phyloP scores from a whole-genome alignment of 2,329 filamentous ascomycete genomes.

The Colletotrichum chrysophilum region DNA sequence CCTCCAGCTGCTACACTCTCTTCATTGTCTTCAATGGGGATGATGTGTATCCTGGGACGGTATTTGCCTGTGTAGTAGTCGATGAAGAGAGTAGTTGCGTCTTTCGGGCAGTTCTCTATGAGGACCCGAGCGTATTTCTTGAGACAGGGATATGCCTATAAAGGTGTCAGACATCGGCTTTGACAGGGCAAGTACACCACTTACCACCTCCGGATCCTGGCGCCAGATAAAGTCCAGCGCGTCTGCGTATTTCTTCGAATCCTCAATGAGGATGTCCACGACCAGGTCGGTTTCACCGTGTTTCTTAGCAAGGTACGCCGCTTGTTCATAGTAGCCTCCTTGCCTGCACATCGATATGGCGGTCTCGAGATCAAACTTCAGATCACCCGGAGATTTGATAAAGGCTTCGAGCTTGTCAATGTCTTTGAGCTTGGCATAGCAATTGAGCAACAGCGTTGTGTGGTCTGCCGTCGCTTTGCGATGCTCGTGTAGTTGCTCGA shows the following conservation, averaged over 20 bases:
- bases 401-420: slow-evolving; percentile 95
- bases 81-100: slow-evolving; percentile 87
- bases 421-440: slow-evolving; percentile 97
- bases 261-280: slow-evolving; percentile 94
- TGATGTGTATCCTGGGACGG: slow-evolving; percentile 69
- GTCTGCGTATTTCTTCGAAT: slow-evolving; percentile 88
- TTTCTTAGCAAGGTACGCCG: slow-evolving; percentile 91
- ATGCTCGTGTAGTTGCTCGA: slow-evolving; percentile 95
- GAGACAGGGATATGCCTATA: slow-evolving; percentile 80
- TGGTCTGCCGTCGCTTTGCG: slow-evolving; percentile 93
- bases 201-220: slow-evolving; percentile 76
- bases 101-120: slow-evolving; percentile 82
- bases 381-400: slow-evolving; percentile 91
- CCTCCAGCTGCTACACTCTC: slow-evolving; percentile 45
- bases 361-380: slow-evolving; percentile 96
- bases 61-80: slow-evolving; percentile 93
- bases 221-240: slow-evolving; percentile 92
- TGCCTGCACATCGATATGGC: slow-evolving; percentile 98
- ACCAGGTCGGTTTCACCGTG: slow-evolving; percentile 94
- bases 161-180: slow-evolving; percentile 32
- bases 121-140: slow-evolving; percentile 96
- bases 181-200: slow-evolving; percentile 31
- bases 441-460: slow-evolving; percentile 92
- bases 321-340: slow-evolving; percentile 95
- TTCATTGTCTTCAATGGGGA: slow-evolving; percentile 36